A percentile compares a stretch with the other conserved stretches of the same genome.
These are phyloP conservation scores for Irpex rosettiformis DNA, from an alignment of 1,284 basidiomycete species.

Conservation along the genomic window DNA sequence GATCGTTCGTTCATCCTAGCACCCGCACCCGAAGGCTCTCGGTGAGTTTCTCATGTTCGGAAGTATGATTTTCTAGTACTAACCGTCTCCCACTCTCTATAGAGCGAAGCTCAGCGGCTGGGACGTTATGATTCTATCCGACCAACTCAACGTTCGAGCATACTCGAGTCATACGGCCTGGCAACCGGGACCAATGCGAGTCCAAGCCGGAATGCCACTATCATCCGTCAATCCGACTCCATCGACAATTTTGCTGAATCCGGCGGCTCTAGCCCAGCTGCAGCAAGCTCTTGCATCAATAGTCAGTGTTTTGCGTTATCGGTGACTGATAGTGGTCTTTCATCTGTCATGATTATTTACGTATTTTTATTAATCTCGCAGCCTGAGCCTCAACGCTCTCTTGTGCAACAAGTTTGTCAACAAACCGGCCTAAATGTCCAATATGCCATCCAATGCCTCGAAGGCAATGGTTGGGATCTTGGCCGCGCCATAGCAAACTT, in stretches of 20 bases:
- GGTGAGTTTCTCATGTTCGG: slow-evolving; percentile 44
- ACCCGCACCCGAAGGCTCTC: slow-evolving; percentile 76
- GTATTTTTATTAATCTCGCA: slow-evolving; percentile 31
- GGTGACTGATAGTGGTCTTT: slow-evolving; percentile 6
- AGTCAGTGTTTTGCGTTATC: slow-evolving; percentile 38
- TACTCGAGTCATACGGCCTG: slow-evolving; percentile 85
- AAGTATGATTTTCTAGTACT: neutral
- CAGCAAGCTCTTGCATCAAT: slow-evolving; percentile 49
- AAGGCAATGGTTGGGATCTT: slow-evolving; percentile 79
- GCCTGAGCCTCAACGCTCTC: slow-evolving; percentile 64
- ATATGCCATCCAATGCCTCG: slow-evolving; percentile 79
- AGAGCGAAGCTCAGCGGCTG: slow-evolving; percentile 83
- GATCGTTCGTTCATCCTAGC: slow-evolving; percentile 89
- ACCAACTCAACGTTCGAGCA: slow-evolving; percentile 79
- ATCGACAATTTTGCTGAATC: slow-evolving; percentile 23
- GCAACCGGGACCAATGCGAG: slow-evolving; percentile 66
- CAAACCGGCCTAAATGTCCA: slow-evolving; percentile 74
- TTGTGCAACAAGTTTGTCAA: slow-evolving; percentile 65
- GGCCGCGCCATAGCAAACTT: slow-evolving; percentile 78
- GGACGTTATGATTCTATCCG: slow-evolving; percentile 88
- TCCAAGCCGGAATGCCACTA: slow-evolving; percentile 45
- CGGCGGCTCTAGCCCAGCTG: slow-evolving; percentile 38
- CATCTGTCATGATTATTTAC: slow-evolving; percentile 9
- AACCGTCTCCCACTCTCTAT: slow-evolving; percentile 5
- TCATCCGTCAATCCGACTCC: slow-evolving; percentile 19